Conservation (phyloP, 345 rosid species). For the Pelargonium nanum region DNA sequence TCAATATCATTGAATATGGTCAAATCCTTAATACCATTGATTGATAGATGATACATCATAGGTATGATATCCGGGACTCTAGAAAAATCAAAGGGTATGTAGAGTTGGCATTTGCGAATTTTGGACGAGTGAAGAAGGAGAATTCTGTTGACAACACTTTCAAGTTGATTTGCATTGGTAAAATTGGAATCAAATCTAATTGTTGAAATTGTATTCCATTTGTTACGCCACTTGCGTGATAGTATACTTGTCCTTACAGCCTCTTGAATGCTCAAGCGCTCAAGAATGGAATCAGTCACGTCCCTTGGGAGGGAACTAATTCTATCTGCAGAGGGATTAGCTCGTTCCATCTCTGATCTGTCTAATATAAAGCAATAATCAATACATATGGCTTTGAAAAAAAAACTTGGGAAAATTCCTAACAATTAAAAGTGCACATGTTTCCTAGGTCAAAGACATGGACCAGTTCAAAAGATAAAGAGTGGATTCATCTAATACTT, state of each 20-base stretch:
- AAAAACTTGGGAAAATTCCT: too few relatives aligned
- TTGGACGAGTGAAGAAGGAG: not conserved
- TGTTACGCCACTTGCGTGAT: not conserved
- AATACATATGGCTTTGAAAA: too few relatives aligned
- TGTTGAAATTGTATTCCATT: not conserved
- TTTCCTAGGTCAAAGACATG: too few relatives aligned
- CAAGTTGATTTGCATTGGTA: not conserved
- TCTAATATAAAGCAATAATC: too few relatives aligned
- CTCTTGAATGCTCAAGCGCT: not conserved
- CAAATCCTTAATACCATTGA: not conserved
- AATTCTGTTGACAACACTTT: not conserved
- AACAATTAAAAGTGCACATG: too few relatives aligned
- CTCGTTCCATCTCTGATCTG: not conserved
- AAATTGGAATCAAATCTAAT: not conserved
- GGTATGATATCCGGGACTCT: not conserved
- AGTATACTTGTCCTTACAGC: not conserved
- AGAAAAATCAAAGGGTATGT: not conserved
- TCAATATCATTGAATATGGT: not conserved
- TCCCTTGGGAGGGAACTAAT: not conserved
- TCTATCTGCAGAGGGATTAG: not conserved
- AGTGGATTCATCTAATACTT: too few relatives aligned
- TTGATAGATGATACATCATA: not conserved
- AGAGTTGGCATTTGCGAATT: not conserved
- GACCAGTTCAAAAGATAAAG: too few relatives aligned
- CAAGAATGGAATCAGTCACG: not conserved